phyloP scores from a whole-genome alignment of 805 yeast genomes.

The Metschnikowia borealis region DNA sequence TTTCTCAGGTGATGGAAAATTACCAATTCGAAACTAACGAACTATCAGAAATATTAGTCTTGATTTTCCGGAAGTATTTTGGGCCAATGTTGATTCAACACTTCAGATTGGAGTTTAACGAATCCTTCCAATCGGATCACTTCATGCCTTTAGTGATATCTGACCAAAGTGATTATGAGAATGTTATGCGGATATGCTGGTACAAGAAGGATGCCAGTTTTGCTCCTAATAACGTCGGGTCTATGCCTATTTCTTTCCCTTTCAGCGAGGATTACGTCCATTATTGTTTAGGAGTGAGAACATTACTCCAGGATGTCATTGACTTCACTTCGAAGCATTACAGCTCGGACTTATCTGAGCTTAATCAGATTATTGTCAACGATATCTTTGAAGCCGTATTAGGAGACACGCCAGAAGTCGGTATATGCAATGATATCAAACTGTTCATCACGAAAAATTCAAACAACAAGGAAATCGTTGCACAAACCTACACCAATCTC shows the following conservation, averaged over 20 bases:
- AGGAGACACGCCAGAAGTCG: conserved; percentile 41
- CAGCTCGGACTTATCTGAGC: conserved; percentile 56
- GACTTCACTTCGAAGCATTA: conserved; percentile 63
- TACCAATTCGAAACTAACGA: conserved; percentile 56
- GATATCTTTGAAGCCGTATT: conserved; percentile 66
- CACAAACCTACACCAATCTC: conserved; percentile 83
- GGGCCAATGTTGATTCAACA: conserved; percentile 51
- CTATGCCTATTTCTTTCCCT: conserved; percentile 62
- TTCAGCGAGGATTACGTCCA: conserved; percentile 87
- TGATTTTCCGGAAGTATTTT: conserved; percentile 53
- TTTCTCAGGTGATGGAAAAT: conserved; percentile 73
- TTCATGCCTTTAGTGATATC: conserved; percentile 81
- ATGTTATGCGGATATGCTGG: conserved; percentile 67
- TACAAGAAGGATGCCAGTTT: conserved; percentile 49
- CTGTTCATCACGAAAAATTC: conserved; percentile 60
- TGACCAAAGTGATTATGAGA: conserved; percentile 54
- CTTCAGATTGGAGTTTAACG: conserved; percentile 59
- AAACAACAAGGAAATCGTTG: conserved; percentile 80
- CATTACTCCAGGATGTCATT: conserved; percentile 60
- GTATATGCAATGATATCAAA: conserved; percentile 57
- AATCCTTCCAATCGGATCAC: conserved; percentile 70
- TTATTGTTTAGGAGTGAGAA: conserved; percentile 71
- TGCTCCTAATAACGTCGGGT: conserved; percentile 44
- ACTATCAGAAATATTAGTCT: conserved; percentile 58
- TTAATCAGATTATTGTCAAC: conserved; percentile 55